phyloP scores from a whole-genome alignment of 2,329 filamentous ascomycete species.

The Calonectria pteridis region DNA sequence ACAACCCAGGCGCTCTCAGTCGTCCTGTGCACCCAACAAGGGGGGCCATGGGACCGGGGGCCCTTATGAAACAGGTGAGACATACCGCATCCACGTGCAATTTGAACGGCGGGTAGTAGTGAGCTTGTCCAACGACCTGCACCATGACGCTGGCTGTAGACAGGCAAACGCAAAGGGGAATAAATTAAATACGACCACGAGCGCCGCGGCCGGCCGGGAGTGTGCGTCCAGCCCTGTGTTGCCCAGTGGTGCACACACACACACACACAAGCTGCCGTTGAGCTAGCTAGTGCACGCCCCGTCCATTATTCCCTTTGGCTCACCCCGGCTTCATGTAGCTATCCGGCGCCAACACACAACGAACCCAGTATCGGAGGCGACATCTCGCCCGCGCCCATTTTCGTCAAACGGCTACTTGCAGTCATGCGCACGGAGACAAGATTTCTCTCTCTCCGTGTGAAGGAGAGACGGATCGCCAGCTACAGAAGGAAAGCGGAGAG shows the following conservation, averaged over 20 bases:
- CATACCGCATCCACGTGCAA: slow-evolving; percentile 1
- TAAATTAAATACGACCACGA: neutral
- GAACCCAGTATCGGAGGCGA: neutral
- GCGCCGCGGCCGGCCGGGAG: neutral
- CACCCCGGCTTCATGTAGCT: neutral
- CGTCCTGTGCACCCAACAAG: neutral
- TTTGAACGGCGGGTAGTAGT: neutral
- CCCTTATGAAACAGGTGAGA: neutral
- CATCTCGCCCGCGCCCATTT: neutral
- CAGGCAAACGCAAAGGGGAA: neutral
- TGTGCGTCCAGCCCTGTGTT: neutral
- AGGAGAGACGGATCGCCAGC: neutral
- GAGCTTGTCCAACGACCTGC: neutral
- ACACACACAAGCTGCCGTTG: neutral
- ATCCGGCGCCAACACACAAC: neutral
- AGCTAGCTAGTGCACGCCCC: neutral
- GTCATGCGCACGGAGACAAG: neutral
- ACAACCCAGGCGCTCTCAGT: neutral
- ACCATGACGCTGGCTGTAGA: neutral
- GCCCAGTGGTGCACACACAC: neutral
- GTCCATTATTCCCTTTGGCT: neutral
- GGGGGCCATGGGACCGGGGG: neutral
- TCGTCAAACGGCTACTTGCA: slow-evolving; percentile 5
- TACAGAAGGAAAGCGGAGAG: neutral
- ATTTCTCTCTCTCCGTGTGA: neutral